These are phyloP conservation scores for Coelastrella sp. DNA, from an alignment of 139 green algal species.

Conservation along the genomic window DNA sequence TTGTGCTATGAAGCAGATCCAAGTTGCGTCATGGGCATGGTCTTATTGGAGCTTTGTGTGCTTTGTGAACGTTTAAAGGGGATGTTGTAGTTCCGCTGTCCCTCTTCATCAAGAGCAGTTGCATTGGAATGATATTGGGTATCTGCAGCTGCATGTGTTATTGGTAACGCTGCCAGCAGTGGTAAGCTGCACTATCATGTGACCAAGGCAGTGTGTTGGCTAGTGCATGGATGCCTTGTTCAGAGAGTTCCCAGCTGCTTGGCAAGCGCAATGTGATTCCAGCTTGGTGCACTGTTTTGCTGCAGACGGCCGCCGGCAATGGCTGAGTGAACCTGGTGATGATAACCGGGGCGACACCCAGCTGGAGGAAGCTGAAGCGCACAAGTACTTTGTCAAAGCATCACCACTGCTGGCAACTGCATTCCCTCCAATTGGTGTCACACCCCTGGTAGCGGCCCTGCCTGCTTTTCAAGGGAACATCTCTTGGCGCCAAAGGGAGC, in stretches of 20 bases:
- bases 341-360: neutral
- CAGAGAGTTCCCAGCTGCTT: neutral
- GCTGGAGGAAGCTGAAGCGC: neutral
- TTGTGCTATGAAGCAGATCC: too few relatives aligned
- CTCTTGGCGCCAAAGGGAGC: neutral
- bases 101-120: too few relatives aligned
- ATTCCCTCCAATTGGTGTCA: neutral
- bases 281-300: neutral
- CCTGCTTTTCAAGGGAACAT: neutral
- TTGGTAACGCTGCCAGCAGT: neutral
- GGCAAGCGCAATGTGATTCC: neutral
- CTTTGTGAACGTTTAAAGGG: too few relatives aligned
- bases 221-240: neutral
- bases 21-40: too few relatives aligned
- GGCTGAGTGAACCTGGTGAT: neutral
- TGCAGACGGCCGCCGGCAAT: neutral
- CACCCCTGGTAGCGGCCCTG: neutral
- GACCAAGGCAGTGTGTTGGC: neutral
- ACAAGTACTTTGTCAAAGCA: neutral
- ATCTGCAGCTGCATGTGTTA: neutral
- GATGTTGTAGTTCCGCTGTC: too few relatives aligned
- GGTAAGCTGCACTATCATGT: neutral
- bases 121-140: neutral
- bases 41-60: too few relatives aligned
- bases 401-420: neutral